Percentiles rank a stretch among this genome's conserved stretches.
Evolutionary conservation across 1,284 basidiomycete genomes (phyloP).

Genomic region (Naganishia albida): DNA sequence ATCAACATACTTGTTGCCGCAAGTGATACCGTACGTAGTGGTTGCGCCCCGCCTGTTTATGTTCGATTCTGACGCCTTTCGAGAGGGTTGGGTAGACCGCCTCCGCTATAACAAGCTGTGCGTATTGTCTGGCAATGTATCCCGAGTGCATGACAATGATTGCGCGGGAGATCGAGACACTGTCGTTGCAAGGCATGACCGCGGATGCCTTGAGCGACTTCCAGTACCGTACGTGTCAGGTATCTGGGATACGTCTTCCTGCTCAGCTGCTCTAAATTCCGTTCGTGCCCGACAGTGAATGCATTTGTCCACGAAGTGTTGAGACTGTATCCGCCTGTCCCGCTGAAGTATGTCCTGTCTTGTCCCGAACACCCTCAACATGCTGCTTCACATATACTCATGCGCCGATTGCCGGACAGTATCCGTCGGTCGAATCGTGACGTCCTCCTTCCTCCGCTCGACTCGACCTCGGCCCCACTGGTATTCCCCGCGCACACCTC

Average conservation of each 20-base stretch:
- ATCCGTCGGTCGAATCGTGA: conserved; percentile 43
- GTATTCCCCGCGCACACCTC: conserved; percentile 46
- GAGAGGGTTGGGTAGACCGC: conserved; percentile 37
- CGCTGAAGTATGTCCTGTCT: conserved; percentile 41
- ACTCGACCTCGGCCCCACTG: conserved; percentile 33
- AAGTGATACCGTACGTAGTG: conserved; percentile 46
- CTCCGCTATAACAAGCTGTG: conserved; percentile 42
- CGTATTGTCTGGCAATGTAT: conserved; percentile 40
- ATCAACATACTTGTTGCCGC: conserved; percentile 50
- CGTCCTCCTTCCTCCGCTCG: conserved; percentile 39
- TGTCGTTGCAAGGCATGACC: conserved; percentile 18
- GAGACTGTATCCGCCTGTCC: conserved; percentile 47
- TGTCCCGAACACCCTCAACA: neutral
- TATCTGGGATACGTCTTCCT: neutral
- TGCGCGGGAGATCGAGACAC: conserved; percentile 33
- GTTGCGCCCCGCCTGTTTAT: neutral
- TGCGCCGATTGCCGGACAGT: conserved; percentile 30
- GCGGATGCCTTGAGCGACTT: conserved; percentile 2
- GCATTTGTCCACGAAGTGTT: conserved; percentile 46
- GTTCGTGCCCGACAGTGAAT: conserved; percentile 35
- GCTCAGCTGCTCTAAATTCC: neutral
- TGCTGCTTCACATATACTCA: neutral
- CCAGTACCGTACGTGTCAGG: conserved; percentile 9
- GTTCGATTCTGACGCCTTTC: conserved; percentile 1
- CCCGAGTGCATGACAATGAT: conserved; percentile 35